Conservation (phyloP, 164 flowering plant species). For the Amborella trichopoda region DNA sequence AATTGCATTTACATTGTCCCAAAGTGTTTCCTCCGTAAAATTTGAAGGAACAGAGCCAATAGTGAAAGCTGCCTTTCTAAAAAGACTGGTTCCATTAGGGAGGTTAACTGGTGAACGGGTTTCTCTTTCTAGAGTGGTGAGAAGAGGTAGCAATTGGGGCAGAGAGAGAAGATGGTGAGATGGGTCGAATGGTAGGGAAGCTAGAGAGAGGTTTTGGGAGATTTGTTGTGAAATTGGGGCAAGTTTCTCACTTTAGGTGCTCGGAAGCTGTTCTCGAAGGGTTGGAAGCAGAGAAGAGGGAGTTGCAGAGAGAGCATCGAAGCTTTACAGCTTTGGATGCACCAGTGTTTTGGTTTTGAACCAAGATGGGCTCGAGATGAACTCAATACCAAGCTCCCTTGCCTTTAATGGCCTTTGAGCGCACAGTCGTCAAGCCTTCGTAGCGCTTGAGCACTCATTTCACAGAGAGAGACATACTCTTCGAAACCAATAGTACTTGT, state of each 20-base stretch:
- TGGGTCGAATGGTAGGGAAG: no score
- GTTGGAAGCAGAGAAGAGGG: constrained; percentile 89
- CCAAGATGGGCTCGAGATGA: constrained; percentile 76
- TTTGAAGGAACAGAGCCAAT: constrained; percentile 46
- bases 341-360: constrained; percentile 57
- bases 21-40: constrained; percentile 77
- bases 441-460: constrained; percentile 67
- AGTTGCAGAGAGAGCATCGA: constrained; percentile 67
- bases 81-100: constrained; percentile 89
- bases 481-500: no score
- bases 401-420: constrained; percentile 74
- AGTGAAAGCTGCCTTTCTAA: constrained; percentile 58
- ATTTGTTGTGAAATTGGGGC: constrained; percentile 64
- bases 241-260: constrained; percentile 86
- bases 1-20: constrained; percentile 54
- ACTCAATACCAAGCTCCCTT: constrained; percentile 99
- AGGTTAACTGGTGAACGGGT: no score
- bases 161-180: constrained; percentile 12
- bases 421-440: constrained; percentile 64
- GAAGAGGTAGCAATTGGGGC: constrained; percentile 8
- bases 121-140: constrained; percentile 22
- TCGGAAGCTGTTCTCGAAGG: constrained; percentile 95
- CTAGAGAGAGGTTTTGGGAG: constrained; percentile 49
- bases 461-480: no score
- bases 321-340: constrained; percentile 83